A percentile compares a stretch with the other conserved stretches of the same genome.
Conservation (phyloP, 441 rosid species). For the Flueggea neowawraea region DNA sequence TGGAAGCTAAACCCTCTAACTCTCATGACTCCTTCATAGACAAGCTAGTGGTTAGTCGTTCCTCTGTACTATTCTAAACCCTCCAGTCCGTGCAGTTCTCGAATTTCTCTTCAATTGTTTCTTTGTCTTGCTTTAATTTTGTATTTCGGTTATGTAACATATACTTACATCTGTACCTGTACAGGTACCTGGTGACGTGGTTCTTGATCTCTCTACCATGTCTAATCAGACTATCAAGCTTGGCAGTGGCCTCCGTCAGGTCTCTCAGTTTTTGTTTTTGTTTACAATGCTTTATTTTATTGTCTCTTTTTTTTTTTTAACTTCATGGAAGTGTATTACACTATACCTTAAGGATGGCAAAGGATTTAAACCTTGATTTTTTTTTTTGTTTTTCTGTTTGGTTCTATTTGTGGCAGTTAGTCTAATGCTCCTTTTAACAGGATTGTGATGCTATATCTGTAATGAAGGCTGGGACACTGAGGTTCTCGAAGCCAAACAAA, state of each 20-base stretch:
- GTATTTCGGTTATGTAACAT: no score
- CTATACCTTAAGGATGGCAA: no score
- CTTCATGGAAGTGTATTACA: background rate
- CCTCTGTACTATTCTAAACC: background rate
- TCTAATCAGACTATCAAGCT: constrained; percentile 74
- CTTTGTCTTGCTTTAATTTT: constrained; percentile 1
- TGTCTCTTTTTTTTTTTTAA: background rate
- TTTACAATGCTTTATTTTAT: background rate
- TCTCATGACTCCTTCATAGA: constrained; percentile 37
- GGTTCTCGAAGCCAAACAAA: constrained; percentile 78
- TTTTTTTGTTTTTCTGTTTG: background rate
- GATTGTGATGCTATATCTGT: constrained; percentile 64
- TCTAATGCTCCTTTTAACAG: constrained; percentile 24
- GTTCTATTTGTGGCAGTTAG: background rate
- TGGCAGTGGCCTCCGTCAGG: constrained; percentile 81
- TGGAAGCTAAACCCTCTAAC: constrained; percentile 29
- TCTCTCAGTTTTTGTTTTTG: background rate
- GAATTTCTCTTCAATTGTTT: background rate
- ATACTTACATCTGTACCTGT: no score
- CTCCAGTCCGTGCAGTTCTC: background rate
- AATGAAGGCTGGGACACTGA: constrained; percentile 69
- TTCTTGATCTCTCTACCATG: constrained; percentile 66
- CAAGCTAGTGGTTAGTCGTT: constrained; percentile 44
- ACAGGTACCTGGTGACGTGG: constrained; percentile 86
- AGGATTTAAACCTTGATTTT: no score